These are phyloP conservation scores for Nidula niveotomentosa DNA, from an alignment of 1,284 basidiomycete genomes.

Conservation along the genomic window DNA sequence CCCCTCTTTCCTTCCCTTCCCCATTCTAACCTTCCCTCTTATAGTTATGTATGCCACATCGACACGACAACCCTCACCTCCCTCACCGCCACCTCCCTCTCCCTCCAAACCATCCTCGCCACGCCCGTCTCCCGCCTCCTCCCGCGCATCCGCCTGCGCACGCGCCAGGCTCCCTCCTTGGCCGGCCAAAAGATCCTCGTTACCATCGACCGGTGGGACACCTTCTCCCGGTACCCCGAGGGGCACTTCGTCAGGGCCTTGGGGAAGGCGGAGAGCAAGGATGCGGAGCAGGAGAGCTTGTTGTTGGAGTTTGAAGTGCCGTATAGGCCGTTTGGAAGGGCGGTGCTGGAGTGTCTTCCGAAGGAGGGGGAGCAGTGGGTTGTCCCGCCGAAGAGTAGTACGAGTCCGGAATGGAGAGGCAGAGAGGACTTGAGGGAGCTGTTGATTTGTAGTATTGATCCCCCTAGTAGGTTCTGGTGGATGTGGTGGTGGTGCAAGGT, in stretches of 20 bases:
- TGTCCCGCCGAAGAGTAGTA: slow-evolving; percentile 77
- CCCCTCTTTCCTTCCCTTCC: background rate
- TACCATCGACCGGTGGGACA: slow-evolving; percentile 92
- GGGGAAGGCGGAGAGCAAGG: slow-evolving; percentile 91
- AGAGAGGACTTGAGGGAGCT: slow-evolving; percentile 88
- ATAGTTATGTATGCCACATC: slow-evolving; percentile 93
- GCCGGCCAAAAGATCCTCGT: slow-evolving; percentile 96
- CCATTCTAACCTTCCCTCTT: slow-evolving; percentile 5
- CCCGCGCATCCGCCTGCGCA: slow-evolving; percentile 93
- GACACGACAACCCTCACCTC: no score
- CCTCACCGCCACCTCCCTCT: slow-evolving; percentile 81
- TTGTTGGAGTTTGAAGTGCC: slow-evolving; percentile 96
- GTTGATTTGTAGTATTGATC: slow-evolving; percentile 96
- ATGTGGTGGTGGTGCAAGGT: background rate
- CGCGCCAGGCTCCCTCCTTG: slow-evolving; percentile 89
- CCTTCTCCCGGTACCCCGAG: slow-evolving; percentile 89
- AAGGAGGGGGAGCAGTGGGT: slow-evolving; percentile 91
- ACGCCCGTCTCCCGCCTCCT: slow-evolving; percentile 91
- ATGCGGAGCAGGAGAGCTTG: slow-evolving; percentile 95
- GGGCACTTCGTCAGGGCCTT: slow-evolving; percentile 96
- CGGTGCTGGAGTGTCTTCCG: slow-evolving; percentile 92
- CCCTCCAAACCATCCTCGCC: slow-evolving; percentile 93
- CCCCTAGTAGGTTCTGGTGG: slow-evolving; percentile 68
- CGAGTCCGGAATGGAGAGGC: slow-evolving; percentile 67
- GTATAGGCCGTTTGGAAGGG: slow-evolving; percentile 94